Base-by-base conservation (phyloP, 371 early-diverging fungal species). In the Capniomyces stellatus region DNA sequence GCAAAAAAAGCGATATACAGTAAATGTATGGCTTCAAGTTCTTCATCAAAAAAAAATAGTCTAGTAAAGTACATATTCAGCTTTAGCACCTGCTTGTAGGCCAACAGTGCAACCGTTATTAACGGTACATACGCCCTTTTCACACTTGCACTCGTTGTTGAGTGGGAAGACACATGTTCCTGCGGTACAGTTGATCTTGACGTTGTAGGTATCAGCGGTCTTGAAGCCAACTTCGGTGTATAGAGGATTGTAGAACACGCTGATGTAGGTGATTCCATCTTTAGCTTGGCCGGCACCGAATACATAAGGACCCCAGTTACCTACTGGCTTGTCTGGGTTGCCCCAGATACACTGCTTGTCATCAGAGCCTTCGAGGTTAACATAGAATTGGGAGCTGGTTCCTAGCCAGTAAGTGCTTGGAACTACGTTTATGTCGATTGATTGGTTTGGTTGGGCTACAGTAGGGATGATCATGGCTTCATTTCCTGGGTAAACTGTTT, bases 391-490 rank as follows among this genome's bases (percentile, higher is more conserved):
- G 29, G 69, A 57, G 28, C 63, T 62, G 2, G 69, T 66, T 13
- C 64, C 64, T 22, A 63, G 54, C 71, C 71, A 70, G 49, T 67
- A 70, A 19, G 57, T 39, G 22, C 19, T 58, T 8, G 71, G 69
- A 48, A 66, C 69, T 1, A 69, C 54, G 41, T 70, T 66, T 15
- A 70, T 54, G 10, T 25, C 27, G 15, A 27, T 50, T 3, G 58
- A 51, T 6, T 51, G 40, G 10, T 56, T 52, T 13, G 68, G 46
- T 19, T 51, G 43, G 2, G 62, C 67, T 22, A 69, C 67, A n/a
- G 71, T 57, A 35, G 71, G 66, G 19, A 70, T 70, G n/a, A 70
- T 54, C 71, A 70, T 70, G 3, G 64, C 65, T 58, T 70, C 71
- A 60, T 70, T 69, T 0, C 71, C 71, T 0, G 71, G 71, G 47